These are phyloP conservation scores for Aspergillus saccharolyticus DNA, from an alignment of 495 filamentous ascomycete species.

Conservation along the genomic window DNA sequence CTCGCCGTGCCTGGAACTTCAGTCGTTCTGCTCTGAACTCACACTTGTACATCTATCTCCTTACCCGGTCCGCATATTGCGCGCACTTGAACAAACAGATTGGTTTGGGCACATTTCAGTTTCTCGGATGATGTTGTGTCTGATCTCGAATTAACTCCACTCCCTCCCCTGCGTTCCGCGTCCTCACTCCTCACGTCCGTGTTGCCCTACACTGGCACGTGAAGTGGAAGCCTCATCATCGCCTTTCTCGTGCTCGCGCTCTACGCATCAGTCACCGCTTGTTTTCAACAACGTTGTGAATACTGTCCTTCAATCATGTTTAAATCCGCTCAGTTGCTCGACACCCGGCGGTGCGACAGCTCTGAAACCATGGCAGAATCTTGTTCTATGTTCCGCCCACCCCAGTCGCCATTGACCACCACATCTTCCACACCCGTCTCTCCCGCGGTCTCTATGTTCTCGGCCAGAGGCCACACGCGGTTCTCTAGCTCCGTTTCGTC, in stretches of 20 bases:
- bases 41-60: neutral
- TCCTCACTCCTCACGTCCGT: slow-evolving; percentile 8
- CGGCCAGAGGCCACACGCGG: slow-evolving; percentile 34
- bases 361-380: slow-evolving; percentile 23
- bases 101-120: slow-evolving; percentile 2
- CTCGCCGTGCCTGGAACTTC: neutral
- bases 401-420: slow-evolving; percentile 30
- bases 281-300: neutral
- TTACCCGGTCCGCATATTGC: neutral
- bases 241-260: too few species aligned
- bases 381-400: slow-evolving; percentile 16
- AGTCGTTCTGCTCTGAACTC: neutral
- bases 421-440: slow-evolving; percentile 42
- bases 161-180: slow-evolving; percentile 10
- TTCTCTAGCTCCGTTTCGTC: slow-evolving; percentile 59
- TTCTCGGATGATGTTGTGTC: slow-evolving; percentile 8
- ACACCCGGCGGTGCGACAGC: slow-evolving; percentile 25
- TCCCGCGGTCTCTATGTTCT: slow-evolving; percentile 41
- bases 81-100: slow-evolving; percentile 1
- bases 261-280: neutral
- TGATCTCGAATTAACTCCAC: slow-evolving; percentile 1
- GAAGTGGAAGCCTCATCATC: slow-evolving; percentile 14
- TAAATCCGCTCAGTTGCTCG: slow-evolving; percentile 26
- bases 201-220: slow-evolving; percentile 9
- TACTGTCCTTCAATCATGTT: slow-evolving; percentile 17